Percentiles rank a stretch among this genome's conserved stretches.
phyloP scores from a whole-genome alignment of 2,329 filamentous ascomycete species.

The Herpotrichia juniperi region DNA sequence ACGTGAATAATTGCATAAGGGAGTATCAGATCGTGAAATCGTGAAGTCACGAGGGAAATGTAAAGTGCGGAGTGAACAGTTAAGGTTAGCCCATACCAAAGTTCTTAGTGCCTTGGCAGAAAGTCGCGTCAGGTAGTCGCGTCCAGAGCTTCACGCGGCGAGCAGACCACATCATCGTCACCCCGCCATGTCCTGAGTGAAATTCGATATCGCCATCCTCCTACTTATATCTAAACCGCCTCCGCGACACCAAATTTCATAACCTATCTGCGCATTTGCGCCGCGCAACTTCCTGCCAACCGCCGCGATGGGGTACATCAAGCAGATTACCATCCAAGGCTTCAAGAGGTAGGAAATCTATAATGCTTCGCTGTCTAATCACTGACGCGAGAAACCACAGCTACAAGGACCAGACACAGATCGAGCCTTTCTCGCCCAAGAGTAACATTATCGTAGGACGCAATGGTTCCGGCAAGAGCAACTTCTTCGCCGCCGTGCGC shows the following conservation, averaged over 20 bases:
- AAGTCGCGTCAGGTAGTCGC: not conserved
- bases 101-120: not conserved
- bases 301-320: conserved; percentile 72
- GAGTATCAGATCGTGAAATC: no score
- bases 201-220: not conserved
- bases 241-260: not conserved
- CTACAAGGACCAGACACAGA: conserved; percentile 99
- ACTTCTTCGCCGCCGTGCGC: conserved; percentile 98
- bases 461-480: conserved; percentile 99
- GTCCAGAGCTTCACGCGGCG: not conserved
- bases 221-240: not conserved
- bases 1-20: no score
- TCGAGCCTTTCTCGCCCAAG: conserved; percentile 96
- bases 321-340: conserved; percentile 99
- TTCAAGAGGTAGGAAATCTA: conserved; percentile 83
- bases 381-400: conserved; percentile 54
- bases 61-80: no score
- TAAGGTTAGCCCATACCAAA: no score
- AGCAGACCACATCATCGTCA: not conserved
- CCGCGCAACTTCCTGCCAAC: conserved; percentile 4
- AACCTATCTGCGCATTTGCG: not conserved
- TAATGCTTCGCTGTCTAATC: not conserved
- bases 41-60: no score
- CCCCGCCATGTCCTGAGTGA: conserved; percentile 2
- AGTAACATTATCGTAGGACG: conserved; percentile 98